phyloP scores from a whole-genome alignment of 805 yeast genomes.

The Spathaspora passalidarum region DNA sequence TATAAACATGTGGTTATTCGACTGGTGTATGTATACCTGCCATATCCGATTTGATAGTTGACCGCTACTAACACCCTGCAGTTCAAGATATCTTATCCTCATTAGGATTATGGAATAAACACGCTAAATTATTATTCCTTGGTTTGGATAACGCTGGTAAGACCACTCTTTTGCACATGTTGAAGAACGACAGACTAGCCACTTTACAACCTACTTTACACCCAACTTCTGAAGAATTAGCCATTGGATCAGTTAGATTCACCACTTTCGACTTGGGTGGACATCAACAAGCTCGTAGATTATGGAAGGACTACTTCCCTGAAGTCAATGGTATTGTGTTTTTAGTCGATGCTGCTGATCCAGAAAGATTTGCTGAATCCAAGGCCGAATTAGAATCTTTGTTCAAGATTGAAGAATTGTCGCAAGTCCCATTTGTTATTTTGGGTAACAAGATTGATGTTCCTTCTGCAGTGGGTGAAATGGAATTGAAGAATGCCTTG shows the following conservation, averaged over 20 bases:
- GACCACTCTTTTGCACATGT: conserved; percentile 46
- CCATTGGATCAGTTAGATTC: conserved; percentile 93
- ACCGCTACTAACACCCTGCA: conserved; percentile 8
- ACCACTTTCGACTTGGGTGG: conserved; percentile 99
- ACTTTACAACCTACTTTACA: conserved; percentile 97
- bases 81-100: conserved; percentile 45
- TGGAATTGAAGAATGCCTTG: conserved; percentile 85
- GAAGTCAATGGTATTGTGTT: conserved; percentile 98
- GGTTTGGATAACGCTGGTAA: conserved; percentile 49
- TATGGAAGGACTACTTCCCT: conserved; percentile 99
- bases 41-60: not conserved
- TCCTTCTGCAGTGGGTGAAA: conserved; percentile 91
- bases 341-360: conserved; percentile 95
- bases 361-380: conserved; percentile 92
- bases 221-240: conserved; percentile 97
- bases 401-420: conserved; percentile 87
- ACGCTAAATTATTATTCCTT: conserved; percentile 45
- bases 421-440: conserved; percentile 85
- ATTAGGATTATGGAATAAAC: conserved; percentile 48
- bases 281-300: conserved; percentile 96
- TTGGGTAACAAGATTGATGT: conserved; percentile 97
- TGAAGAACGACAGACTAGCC: conserved; percentile 91
- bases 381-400: conserved; percentile 92
- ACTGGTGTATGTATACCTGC: conserved; percentile 18
- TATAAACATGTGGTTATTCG: conserved; percentile 19